Evolutionary conservation across 75 land plant species (phyloP), one percentile per base, ranked within the genome.

Genomic region (Pinus taeda): DNA sequence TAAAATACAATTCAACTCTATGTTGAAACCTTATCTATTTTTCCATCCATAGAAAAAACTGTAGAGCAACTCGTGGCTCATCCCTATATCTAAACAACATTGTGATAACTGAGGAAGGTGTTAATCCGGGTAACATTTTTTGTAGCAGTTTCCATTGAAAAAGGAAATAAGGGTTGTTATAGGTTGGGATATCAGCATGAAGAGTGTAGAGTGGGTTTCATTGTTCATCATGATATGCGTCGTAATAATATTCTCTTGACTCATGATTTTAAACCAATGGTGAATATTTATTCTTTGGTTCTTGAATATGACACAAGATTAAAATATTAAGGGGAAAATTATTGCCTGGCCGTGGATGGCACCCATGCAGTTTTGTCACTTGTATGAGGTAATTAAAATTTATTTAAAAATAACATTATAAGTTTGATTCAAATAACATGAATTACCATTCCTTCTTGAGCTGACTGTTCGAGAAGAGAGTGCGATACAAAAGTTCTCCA

Each of bases 261-360:
- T 26, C 26, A 26, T 26, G 26, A 26, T 26, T 26, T 26, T 26
- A 0, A 26, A 26, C 92, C 99, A 60, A 78, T 95, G 87, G 98
- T 94, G 82, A 29, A 22, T 9, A 11, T n/a, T 18, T 42, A 45
- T 39, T 37, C 53, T 45, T 69, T 39, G 21, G 71, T 7, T 18
- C 21, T 2, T 36, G 8, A 36, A 36, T 66, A 66, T 4, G 15
- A 12, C 37, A 17, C 70, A 17, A 26, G n/a, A 30, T 30, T 30
- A 30, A 30, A 30, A 0, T 30, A 30, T 1, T 30, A 1, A 30
- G 33, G 33, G 33, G 33, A 30, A 30, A 30, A 30, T 93, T 89
- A 74, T 96, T 96, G 81, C 88, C 94, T 21, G 93, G 93, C 17
- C 86, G 88, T 66, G 42, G 22, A 67, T 39, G 45, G 42, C 1